Percentiles rank a stretch among this genome's conserved stretches.
phyloP scores from a whole-genome alignment of 352 stramenopile genomes.

The Pythium rishiriense region DNA sequence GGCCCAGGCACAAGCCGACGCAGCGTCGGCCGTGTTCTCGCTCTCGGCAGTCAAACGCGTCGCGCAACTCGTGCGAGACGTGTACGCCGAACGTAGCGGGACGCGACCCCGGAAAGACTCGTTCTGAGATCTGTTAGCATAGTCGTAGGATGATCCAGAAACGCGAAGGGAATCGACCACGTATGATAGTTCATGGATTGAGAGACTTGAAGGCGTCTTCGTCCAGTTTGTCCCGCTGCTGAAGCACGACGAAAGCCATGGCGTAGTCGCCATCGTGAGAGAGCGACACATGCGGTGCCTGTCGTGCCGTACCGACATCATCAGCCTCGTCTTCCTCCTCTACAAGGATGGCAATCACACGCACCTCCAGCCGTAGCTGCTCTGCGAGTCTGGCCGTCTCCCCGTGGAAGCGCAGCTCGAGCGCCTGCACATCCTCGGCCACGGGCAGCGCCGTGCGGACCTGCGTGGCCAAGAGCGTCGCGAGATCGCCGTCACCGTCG shows the following conservation, averaged over 20 bases:
- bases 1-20: slow-evolving; percentile 31
- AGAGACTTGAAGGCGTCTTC: neutral
- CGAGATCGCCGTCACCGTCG: neutral
- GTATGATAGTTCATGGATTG: neutral
- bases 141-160: no score
- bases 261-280: slow-evolving; percentile 86
- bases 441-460: slow-evolving; percentile 35
- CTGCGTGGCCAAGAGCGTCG: neutral
- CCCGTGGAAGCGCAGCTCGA: slow-evolving; percentile 60
- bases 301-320: neutral
- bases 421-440: slow-evolving; percentile 35
- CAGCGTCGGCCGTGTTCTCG: slow-evolving; percentile 18
- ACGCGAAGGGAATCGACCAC: no score
- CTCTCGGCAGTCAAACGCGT: slow-evolving; percentile 37
- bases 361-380: slow-evolving; percentile 57
- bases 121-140: no score
- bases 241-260: slow-evolving; percentile 74
- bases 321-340: no score
- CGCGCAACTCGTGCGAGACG: slow-evolving; percentile 54
- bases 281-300: slow-evolving; percentile 71
- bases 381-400: slow-evolving; percentile 51
- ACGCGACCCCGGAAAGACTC: slow-evolving; percentile 18
- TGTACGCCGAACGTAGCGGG: slow-evolving; percentile 59
- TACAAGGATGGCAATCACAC: neutral
- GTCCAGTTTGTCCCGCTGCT: slow-evolving; percentile 34